Conservation (phyloP, 2,329 filamentous ascomycete genomes). For the Leptographium flavum region DNA sequence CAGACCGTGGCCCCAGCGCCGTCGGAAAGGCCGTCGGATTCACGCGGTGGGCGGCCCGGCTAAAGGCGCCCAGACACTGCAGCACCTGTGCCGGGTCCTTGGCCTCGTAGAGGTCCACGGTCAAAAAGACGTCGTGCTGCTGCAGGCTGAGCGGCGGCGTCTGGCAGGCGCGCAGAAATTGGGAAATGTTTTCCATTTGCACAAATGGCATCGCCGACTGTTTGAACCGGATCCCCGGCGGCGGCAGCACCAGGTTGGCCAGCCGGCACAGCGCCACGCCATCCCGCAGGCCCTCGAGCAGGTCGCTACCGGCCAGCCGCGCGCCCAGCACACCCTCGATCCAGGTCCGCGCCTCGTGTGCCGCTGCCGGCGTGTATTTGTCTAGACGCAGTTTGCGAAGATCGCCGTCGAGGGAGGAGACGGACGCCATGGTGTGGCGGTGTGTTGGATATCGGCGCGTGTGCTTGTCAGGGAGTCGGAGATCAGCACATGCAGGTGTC, state of each 20-base stretch:
- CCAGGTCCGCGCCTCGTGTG: slow-evolving; percentile 73
- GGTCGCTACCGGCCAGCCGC: slow-evolving; percentile 55
- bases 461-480: too few species aligned
- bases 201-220: slow-evolving; percentile 92
- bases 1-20: slow-evolving; percentile 57
- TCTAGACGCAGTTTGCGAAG: slow-evolving; percentile 84
- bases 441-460: too few species aligned
- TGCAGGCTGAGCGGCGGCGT: slow-evolving; percentile 72
- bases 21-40: slow-evolving; percentile 62
- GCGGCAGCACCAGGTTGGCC: slow-evolving; percentile 63
- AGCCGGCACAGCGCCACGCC: slow-evolving; percentile 88
- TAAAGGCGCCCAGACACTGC: slow-evolving; percentile 86
- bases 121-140: slow-evolving; percentile 90
- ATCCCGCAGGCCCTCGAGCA: slow-evolving; percentile 79
- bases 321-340: slow-evolving; percentile 72
- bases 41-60: slow-evolving; percentile 62
- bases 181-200: slow-evolving; percentile 98
- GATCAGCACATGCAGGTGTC: too few species aligned
- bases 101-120: slow-evolving; percentile 86
- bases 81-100: slow-evolving; percentile 95
- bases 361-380: slow-evolving; percentile 82
- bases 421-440: slow-evolving; percentile 45
- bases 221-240: slow-evolving; percentile 78
- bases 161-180: slow-evolving; percentile 84
- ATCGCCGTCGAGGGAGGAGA: slow-evolving; percentile 87